Percentiles rank a stretch among this genome's conserved stretches.
Evolutionary conservation across 495 filamentous ascomycete genomes (phyloP).

Genomic region (Aspergillus kassunensis): DNA sequence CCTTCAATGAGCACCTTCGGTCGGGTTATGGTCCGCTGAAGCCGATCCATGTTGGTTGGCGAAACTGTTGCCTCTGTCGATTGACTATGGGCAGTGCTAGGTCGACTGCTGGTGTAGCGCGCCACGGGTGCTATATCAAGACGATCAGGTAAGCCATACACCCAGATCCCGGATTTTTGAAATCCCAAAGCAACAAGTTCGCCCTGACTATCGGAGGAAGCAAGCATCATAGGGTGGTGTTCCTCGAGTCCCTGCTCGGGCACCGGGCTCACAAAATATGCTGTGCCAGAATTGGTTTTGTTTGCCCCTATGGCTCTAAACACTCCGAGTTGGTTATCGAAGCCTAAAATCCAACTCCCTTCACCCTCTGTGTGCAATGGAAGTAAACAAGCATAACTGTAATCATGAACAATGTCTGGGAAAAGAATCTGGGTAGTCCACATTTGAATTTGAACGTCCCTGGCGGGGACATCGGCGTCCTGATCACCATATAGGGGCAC

Average conservation of each 20-base stretch:
- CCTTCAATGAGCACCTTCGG: conserved; percentile 37
- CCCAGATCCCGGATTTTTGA: conserved; percentile 66
- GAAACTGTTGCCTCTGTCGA: conserved; percentile 1
- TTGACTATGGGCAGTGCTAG: conserved; percentile 14
- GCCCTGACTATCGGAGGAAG: conserved; percentile 61
- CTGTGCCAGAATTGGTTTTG: conserved; percentile 69
- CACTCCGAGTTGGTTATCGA: conserved; percentile 69
- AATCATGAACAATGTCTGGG: conserved; percentile 69
- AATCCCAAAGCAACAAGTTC: conserved; percentile 77
- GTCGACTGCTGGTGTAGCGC: conserved; percentile 9
- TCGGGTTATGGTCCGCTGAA: conserved; percentile 30
- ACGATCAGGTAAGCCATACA: conserved; percentile 75
- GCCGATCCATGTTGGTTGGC: conserved; percentile 27
- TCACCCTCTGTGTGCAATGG: conserved; percentile 67
- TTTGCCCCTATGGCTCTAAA: conserved; percentile 74
- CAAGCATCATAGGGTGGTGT: conserved; percentile 61
- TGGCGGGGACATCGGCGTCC: conserved; percentile 42
- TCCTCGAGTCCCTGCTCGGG: conserved; percentile 31
- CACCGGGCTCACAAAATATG: conserved; percentile 74
- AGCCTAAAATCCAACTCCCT: conserved; percentile 74
- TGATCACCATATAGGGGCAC: conserved; percentile 69
- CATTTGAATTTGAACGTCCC: conserved; percentile 67
- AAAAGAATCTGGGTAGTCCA: conserved; percentile 91
- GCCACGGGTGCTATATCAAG: conserved; percentile 50
- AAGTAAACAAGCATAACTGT: conserved; percentile 71